phyloP scores from a whole-genome alignment of 2,329 filamentous ascomycete species.

The Zasmidium citrigriseum region DNA sequence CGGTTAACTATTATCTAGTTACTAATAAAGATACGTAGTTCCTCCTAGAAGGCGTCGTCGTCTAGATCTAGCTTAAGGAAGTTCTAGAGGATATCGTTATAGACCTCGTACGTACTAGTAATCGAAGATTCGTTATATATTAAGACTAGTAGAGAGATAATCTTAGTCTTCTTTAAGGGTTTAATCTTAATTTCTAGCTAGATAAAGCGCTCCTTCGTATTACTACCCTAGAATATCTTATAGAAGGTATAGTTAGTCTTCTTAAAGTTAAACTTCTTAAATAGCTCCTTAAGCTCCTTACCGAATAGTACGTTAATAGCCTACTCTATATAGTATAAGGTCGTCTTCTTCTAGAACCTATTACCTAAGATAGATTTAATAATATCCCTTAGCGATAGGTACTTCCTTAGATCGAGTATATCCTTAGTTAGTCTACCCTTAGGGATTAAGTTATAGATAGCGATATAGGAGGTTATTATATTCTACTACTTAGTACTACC shows the following conservation, averaged over 20 bases:
- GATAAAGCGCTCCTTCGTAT: neutral
- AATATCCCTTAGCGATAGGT: neutral
- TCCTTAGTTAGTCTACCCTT: neutral
- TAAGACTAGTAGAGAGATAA: neutral
- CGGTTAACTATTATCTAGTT: neutral
- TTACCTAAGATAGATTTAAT: neutral
- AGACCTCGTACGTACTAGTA: slow-evolving; percentile 1
- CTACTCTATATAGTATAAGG: neutral
- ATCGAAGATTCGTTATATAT: slow-evolving; percentile 6
- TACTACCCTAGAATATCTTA: neutral
- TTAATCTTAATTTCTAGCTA: neutral
- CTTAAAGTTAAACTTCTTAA: neutral
- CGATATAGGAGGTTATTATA: neutral
- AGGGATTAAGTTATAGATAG: neutral
- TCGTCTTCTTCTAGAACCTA: neutral
- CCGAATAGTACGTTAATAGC: neutral
- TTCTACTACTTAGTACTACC: neutral
- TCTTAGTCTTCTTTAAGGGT: neutral
- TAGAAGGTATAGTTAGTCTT: neutral
- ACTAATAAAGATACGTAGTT: neutral
- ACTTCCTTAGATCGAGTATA: neutral
- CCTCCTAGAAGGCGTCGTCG: neutral
- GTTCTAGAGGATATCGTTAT: neutral
- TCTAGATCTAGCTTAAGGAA: neutral
- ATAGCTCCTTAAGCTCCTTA: neutral